These are phyloP conservation scores for Aethionema arabicum DNA, from an alignment of 345 rosid genomes.

Conservation along the genomic window DNA sequence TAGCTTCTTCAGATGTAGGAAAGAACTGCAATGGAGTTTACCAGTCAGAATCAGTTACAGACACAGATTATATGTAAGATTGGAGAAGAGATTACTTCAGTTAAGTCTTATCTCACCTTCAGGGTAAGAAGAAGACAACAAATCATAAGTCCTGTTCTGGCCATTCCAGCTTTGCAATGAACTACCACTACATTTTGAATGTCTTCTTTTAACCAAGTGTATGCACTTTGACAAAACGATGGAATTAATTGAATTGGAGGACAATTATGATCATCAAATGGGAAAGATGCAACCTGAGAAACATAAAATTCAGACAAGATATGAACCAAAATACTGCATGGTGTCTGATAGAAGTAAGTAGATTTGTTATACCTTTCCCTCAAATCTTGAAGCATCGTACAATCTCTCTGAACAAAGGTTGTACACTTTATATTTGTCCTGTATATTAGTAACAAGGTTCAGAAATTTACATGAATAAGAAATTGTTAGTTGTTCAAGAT, in stretches of 20 bases:
- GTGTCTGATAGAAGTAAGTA: slow-evolving; percentile 4
- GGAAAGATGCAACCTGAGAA: slow-evolving; percentile 88
- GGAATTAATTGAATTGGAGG: slow-evolving; percentile 83
- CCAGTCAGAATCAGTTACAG: slow-evolving; percentile 18
- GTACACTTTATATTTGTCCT: slow-evolving; percentile 95
- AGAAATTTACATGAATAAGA: slow-evolving; percentile 16
- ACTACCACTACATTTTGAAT: slow-evolving; percentile 94
- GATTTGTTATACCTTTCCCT: slow-evolving; percentile 68
- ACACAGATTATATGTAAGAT: not conserved
- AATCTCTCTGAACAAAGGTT: slow-evolving; percentile 95
- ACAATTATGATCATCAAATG: slow-evolving; percentile 94
- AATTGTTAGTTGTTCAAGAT: slow-evolving; percentile 8
- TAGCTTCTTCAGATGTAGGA: slow-evolving; percentile 83
- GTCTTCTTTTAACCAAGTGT: slow-evolving; percentile 95
- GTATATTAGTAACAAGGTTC: slow-evolving; percentile 32
- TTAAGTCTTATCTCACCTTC: slow-evolving; percentile 59
- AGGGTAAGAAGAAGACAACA: slow-evolving; percentile 86
- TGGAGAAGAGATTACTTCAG: slow-evolving; percentile 3
- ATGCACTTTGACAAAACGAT: slow-evolving; percentile 92
- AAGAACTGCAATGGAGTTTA: slow-evolving; percentile 61
- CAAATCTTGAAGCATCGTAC: slow-evolving; percentile 78
- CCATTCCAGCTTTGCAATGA: slow-evolving; percentile 98
- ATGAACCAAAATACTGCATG: slow-evolving; percentile 18
- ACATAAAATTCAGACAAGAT: slow-evolving; percentile 9
- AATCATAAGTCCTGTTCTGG: slow-evolving; percentile 92